Evolutionary conservation across 805 yeast genomes (phyloP), one percentile per base, ranked within the genome.

Genomic region (Sugiyamaella smithiae): DNA sequence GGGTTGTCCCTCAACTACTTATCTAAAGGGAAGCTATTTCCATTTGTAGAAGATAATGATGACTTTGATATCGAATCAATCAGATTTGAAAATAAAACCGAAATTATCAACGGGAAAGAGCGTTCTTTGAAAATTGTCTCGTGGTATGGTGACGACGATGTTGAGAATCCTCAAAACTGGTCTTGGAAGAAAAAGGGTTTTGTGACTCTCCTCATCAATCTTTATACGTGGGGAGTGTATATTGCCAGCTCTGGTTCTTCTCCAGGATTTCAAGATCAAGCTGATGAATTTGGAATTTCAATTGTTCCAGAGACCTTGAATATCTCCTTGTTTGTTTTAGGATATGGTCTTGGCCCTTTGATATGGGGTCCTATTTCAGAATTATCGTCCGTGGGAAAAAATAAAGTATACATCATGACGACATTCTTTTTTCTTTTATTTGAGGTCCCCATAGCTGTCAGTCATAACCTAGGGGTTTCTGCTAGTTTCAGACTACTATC

Each of bases 341-440:
- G 95, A 19, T 86, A 88, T 67, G 95, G 95, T 1, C 76, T 86
- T 1, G 93, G 95, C 16, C 95, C 96, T 1, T 73, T 86, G 48
- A 59, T 85, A 31, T 86, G 88, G 82, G 95, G 88, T 23, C 90
- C 90, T 17, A 64, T 84, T 19, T 81, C 87, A n/a, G 29, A 26
- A 11, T 11, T 26, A 8, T 26, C 29, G 29, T 26, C 29, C 11
- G 11, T 26, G 11, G 29, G 29, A 11, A 26, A 26, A 26, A 26
- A 26, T 11, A 26, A 26, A 8, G 29, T 26, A 8, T 26, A 26
- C 29, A 26, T 26, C 11, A 11, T 11, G 7, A 26, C 29, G 11
- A 26, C 29, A 8, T 26, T 26, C 11, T 7, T 11, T 26, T 26
- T 8, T 26, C 29, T 26, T 26, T 7, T 26, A 8, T 26, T 26